A percentile compares a stretch with the other conserved stretches of the same genome.
Evolutionary conservation across 2,329 filamentous ascomycete genomes (phyloP).

Genomic region (Lecanicillium sp.): DNA sequence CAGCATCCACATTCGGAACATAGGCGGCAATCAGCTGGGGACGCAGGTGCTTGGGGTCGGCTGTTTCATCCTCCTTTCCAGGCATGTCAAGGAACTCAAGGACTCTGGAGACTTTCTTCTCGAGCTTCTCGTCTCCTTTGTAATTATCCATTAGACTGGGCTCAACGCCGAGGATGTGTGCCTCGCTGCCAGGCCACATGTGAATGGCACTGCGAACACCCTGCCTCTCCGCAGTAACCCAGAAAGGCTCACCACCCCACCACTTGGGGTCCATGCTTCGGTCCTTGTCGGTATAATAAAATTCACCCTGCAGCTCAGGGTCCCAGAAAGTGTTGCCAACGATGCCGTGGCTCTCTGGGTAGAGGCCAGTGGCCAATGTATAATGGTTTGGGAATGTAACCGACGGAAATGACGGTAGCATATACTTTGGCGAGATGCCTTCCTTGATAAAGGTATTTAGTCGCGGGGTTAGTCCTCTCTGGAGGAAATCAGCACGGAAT

Average conservation of each 20-base stretch:
- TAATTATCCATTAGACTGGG: conserved; percentile 78
- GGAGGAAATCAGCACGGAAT: conserved; percentile 88
- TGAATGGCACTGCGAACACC: conserved; percentile 76
- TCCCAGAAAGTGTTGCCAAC: conserved; percentile 97
- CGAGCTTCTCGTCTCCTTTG: conserved; percentile 67
- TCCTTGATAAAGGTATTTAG: conserved; percentile 70
- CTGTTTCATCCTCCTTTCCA: conserved; percentile 52
- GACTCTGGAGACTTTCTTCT: conserved; percentile 69
- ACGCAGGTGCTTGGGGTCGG: conserved; percentile 45
- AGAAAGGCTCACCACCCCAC: conserved; percentile 93
- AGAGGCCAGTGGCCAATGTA: conserved; percentile 82
- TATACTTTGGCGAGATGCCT: conserved; percentile 84
- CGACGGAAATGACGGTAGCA: conserved; percentile 90
- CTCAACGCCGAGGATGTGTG: conserved; percentile 65
- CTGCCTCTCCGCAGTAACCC: conserved; percentile 83
- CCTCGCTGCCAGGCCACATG: conserved; percentile 98
- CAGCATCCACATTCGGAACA: conserved; percentile 82
- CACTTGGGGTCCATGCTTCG: conserved; percentile 78
- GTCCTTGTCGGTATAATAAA: conserved; percentile 74
- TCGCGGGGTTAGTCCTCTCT: conserved; percentile 73
- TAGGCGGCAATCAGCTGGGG: conserved; percentile 93
- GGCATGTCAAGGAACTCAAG: conserved; percentile 79
- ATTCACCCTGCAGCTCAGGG: conserved; percentile 64
- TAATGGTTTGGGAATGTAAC: conserved; percentile 98
- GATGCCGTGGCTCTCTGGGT: conserved; percentile 87